Percentiles rank a stretch among this genome's conserved stretches.
These are phyloP conservation scores for Fusarium sp. DNA, from an alignment of 2,329 filamentous ascomycete species.

Conservation along the genomic window DNA sequence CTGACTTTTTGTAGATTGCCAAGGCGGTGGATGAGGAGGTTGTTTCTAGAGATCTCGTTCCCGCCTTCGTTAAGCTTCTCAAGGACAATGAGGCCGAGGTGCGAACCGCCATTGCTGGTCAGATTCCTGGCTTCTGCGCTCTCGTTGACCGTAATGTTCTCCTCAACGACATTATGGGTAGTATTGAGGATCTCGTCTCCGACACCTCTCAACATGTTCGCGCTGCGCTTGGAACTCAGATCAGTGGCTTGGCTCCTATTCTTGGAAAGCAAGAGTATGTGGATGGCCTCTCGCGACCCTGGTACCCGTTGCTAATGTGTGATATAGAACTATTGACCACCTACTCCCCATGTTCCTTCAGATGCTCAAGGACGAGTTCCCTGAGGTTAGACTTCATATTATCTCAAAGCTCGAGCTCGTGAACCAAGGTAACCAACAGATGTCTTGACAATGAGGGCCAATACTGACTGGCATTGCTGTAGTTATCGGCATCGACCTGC, in stretches of 20 bases:
- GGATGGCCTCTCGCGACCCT: neutral
- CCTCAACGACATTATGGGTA: slow-evolving; percentile 95
- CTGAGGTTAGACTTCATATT: slow-evolving; percentile 97
- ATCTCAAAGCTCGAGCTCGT: slow-evolving; percentile 99
- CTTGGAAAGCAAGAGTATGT: slow-evolving; percentile 96
- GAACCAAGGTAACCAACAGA: slow-evolving; percentile 79
- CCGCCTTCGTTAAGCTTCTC: slow-evolving; percentile 95
- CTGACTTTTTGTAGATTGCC: slow-evolving; percentile 75
- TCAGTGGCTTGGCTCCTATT: slow-evolving; percentile 95
- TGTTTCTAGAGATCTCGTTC: slow-evolving; percentile 91
- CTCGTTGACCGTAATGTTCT: slow-evolving; percentile 89
- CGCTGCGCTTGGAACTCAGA: slow-evolving; percentile 93
- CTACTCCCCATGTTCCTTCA: slow-evolving; percentile 98
- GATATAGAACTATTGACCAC: slow-evolving; percentile 88
- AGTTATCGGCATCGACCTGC: slow-evolving; percentile 98
- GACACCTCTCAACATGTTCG: slow-evolving; percentile 97
- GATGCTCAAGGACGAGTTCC: slow-evolving; percentile 99
- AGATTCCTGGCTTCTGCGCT: slow-evolving; percentile 96
- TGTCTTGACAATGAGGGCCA: neutral
- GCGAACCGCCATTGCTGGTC: slow-evolving; percentile 93
- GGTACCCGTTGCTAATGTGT: neutral
- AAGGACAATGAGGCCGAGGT: slow-evolving; percentile 99
- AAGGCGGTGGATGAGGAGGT: slow-evolving; percentile 99
- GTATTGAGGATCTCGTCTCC: slow-evolving; percentile 94
- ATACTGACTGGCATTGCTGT: slow-evolving; percentile 44